Evolutionary conservation across 2,329 filamentous ascomycete species (phyloP), one percentile per base, ranked within the genome.

Genomic region (Cladosporium velox): DNA sequence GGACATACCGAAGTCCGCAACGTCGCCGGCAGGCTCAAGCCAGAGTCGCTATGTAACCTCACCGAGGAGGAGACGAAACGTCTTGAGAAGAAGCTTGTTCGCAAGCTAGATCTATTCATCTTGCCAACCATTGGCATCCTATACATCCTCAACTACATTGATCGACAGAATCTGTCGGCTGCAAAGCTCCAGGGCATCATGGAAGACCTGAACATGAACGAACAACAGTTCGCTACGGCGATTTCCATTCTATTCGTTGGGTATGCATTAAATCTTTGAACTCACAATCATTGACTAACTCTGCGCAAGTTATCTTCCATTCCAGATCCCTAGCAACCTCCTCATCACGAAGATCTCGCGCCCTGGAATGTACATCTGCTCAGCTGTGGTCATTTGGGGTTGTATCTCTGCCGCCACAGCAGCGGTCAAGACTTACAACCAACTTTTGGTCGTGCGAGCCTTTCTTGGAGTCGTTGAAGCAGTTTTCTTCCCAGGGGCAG

Each of bases 51-150:
- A 34, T 38, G 55, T 12, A 51, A 58, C 15, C 54, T 59, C 54
- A 35, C 21, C 35, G 32, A 41, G 21, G 60, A 57, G 3, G 60
- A 64, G 10, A 18, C 49, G 21, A 30, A 6, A 44, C 32, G 21
- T 4, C 26, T 67, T 21, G 88, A 91, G 72, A 79, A 76, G 59
- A 81, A 78, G 24, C 79, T 93, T 70, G 85, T 88, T 74, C 85
- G 87, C 70, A 92, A 92, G 78, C 87, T 92, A 64, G 90, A 93
- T 74, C 71, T 83, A n/a, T 84, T 89, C 57, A 67, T 92, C 77
- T 80, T 91, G 65, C 89, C 89, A 0, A 87, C 87, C 78, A 80
- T 92, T 67, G 86, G 91, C 54, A 74, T 91, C 67, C 21, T 70
- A 30, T 70, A 70, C 62, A 66, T 70, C 35, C 49, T 70, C 6